These are phyloP conservation scores for Xylariaceae sp. DNA, from an alignment of 2,329 filamentous ascomycete genomes.

Conservation along the genomic window DNA sequence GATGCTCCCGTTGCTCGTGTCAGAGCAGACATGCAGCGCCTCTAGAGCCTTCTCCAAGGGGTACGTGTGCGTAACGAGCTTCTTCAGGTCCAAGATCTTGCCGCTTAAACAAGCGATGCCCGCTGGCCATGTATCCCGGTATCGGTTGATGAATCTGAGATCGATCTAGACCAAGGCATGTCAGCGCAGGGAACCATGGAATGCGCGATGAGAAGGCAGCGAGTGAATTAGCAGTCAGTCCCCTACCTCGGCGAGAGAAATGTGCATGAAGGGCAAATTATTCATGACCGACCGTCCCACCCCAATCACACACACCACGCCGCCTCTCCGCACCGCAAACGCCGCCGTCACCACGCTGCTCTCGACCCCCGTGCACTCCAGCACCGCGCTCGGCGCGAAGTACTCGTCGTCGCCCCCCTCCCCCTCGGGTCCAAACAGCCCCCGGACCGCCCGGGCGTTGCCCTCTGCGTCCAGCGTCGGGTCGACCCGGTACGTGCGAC, in stretches of 20 bases:
- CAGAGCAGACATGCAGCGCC: constrained; percentile 46
- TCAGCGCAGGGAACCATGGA: not conserved
- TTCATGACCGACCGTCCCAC: constrained; percentile 57
- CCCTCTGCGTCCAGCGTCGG: constrained; percentile 35
- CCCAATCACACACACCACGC: constrained; percentile 56
- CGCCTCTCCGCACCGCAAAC: constrained; percentile 50
- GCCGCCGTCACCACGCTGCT: constrained; percentile 53
- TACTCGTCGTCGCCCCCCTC: constrained; percentile 37
- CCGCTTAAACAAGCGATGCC: constrained; percentile 55
- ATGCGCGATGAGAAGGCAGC: too few relatives aligned
- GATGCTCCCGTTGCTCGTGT: constrained; percentile 47
- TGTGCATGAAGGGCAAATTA: constrained; percentile 60
- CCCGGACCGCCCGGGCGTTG: constrained; percentile 45
- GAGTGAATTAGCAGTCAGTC: too few relatives aligned
- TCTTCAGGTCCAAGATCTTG: constrained; percentile 54
- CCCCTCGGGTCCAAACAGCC: constrained; percentile 34
- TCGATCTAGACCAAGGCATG: constrained; percentile 42
- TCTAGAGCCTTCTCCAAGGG: constrained; percentile 55
- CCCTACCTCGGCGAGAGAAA: constrained; percentile 51
- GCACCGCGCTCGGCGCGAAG: constrained; percentile 46
- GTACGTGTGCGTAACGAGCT: constrained; percentile 56
- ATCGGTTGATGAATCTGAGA: constrained; percentile 65
- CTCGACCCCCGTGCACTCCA: constrained; percentile 62
- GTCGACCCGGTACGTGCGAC: constrained; percentile 47
- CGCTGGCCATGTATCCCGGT: constrained; percentile 62